Evolutionary conservation across 1,139 yeast genomes (phyloP).

Genomic region (Yamadazyma sp.): DNA sequence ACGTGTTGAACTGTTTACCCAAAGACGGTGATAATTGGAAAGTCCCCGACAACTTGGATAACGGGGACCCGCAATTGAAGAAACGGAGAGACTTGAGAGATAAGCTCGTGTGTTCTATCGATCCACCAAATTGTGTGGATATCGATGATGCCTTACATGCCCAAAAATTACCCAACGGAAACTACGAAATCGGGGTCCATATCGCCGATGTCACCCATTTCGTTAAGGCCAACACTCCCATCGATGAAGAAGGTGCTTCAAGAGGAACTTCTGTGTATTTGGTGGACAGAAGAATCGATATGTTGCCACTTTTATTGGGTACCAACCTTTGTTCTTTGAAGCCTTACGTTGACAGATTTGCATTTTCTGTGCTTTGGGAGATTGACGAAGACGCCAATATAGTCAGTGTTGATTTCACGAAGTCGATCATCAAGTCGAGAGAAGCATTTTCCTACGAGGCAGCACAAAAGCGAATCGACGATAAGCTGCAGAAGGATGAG

Average conservation of each 20-base stretch:
- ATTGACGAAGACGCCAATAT: slow-evolving; percentile 84
- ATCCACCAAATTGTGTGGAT: slow-evolving; percentile 98
- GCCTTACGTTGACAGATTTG: slow-evolving; percentile 94
- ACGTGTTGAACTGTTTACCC: slow-evolving; percentile 91
- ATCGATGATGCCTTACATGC: slow-evolving; percentile 99
- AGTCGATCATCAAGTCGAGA: slow-evolving; percentile 86
- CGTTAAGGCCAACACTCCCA: slow-evolving; percentile 87
- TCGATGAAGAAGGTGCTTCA: slow-evolving; percentile 94
- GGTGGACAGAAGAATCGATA: slow-evolving; percentile 98
- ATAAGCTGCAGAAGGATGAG: slow-evolving; percentile 71
- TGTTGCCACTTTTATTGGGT: slow-evolving; percentile 94
- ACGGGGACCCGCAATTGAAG: slow-evolving; percentile 59
- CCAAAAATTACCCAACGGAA: slow-evolving; percentile 78
- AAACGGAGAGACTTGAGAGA: slow-evolving; percentile 85
- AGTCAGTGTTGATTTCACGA: slow-evolving; percentile 76
- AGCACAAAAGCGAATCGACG: slow-evolving; percentile 92
- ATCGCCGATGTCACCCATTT: slow-evolving; percentile 99
- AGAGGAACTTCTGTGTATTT: slow-evolving; percentile 96
- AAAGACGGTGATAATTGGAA: slow-evolving; percentile 90
- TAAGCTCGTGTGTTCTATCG: slow-evolving; percentile 88
- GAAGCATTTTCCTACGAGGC: slow-evolving; percentile 94
- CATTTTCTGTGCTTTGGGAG: slow-evolving; percentile 96
- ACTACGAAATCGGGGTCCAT: slow-evolving; percentile 96
- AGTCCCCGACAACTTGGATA: slow-evolving; percentile 66
- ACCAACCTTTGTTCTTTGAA: slow-evolving; percentile 94